These are phyloP conservation scores for Backusella morwellensis DNA, from an alignment of 192 early-diverging fungal species.

Conservation along the genomic window DNA sequence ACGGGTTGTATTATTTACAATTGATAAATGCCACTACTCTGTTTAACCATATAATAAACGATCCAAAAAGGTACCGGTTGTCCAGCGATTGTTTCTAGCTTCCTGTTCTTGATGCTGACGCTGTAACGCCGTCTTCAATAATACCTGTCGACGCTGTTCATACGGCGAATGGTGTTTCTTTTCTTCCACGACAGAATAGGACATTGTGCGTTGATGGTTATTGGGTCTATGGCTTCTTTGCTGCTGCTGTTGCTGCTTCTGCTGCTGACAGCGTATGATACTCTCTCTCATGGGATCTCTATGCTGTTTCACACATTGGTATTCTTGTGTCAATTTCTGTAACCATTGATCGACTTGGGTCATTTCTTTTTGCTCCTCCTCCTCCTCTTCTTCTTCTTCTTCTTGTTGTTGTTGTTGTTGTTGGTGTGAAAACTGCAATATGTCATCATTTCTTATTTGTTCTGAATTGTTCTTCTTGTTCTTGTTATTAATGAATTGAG, in stretches of 20 bases:
- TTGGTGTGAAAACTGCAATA: conserved; percentile 31
- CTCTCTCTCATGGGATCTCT: conserved; percentile 45
- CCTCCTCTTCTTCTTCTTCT: conserved; percentile 18
- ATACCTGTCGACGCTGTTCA: neutral
- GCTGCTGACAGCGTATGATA: conserved; percentile 22
- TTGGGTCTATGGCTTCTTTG: neutral
- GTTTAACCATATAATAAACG: conserved; percentile 1
- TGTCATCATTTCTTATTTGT: conserved; percentile 37
- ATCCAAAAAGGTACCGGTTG: neutral
- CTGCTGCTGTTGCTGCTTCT: neutral
- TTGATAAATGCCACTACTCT: neutral
- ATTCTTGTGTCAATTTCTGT: conserved; percentile 33
- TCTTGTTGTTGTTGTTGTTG: conserved; percentile 1
- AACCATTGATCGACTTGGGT: neutral
- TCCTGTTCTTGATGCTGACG: conserved; percentile 7
- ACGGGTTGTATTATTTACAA: neutral
- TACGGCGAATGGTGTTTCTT: neutral
- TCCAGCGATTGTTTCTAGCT: conserved; percentile 2
- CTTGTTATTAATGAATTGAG: neutral
- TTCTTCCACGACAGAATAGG: neutral
- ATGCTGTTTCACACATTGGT: conserved; percentile 28
- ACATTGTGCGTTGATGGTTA: neutral
- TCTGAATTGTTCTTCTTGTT: conserved; percentile 21
- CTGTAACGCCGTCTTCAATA: neutral
- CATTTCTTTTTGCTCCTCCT: conserved; percentile 27